Evolutionary conservation across 768 basidiomycete genomes (phyloP).

Genomic region (Lepiota brunneoincarnata): DNA sequence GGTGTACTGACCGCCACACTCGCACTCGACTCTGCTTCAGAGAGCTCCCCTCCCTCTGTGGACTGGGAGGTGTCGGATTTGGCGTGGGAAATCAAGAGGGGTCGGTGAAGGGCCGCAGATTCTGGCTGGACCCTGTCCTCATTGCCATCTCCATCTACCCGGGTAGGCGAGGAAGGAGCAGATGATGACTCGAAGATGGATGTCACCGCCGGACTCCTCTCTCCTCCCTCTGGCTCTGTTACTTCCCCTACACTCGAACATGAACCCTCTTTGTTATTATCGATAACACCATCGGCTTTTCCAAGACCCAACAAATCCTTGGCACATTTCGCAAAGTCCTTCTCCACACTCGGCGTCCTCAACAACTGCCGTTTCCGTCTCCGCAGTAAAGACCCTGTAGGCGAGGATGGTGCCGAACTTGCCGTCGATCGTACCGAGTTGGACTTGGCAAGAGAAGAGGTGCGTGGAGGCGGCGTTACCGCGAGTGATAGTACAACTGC

Average conservation of each 20-base stretch:
- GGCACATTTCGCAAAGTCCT: slow-evolving; percentile 25
- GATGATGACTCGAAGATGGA: slow-evolving; percentile 13
- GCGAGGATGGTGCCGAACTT: neutral
- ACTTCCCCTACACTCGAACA: slow-evolving; percentile 4
- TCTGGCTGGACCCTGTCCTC: neutral
- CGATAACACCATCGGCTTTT: slow-evolving; percentile 10
- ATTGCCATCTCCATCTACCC: neutral
- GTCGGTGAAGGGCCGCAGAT: neutral
- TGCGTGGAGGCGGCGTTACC: neutral
- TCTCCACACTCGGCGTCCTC: slow-evolving; percentile 36
- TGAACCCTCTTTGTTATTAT: slow-evolving; percentile 10
- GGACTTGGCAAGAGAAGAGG: slow-evolving; percentile 2
- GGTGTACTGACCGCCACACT: slow-evolving; percentile 10
- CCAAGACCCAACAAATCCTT: slow-evolving; percentile 17
- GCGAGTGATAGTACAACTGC: neutral
- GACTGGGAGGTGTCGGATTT: neutral
- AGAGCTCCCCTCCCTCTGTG: neutral
- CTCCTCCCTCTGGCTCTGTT: neutral
- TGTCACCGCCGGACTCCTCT: slow-evolving; percentile 11
- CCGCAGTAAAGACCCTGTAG: slow-evolving; percentile 22
- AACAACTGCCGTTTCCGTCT: slow-evolving; percentile 27
- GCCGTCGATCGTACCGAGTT: neutral
- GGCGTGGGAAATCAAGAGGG: neutral
- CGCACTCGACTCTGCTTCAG: neutral
- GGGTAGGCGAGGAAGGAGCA: slow-evolving; percentile 16